Evolutionary conservation across 108 stramenopile species (phyloP), one percentile per base, ranked within the genome.

Genomic region (Mediolabrus comicus): DNA sequence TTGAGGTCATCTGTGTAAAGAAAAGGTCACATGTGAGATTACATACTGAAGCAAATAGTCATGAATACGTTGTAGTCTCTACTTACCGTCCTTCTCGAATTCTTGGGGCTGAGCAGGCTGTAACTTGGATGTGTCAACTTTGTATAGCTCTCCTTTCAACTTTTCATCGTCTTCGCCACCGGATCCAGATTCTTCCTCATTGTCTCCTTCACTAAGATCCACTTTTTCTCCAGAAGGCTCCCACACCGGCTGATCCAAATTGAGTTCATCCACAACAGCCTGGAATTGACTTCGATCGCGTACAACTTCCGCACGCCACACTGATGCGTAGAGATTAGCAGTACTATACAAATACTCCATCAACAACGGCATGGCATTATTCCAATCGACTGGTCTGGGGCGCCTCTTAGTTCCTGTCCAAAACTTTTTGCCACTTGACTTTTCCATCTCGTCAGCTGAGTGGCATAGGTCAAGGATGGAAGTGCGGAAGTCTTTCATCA

Each of bases 381-480:
- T 80, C 69, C 92, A 94, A 55, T 72, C 73, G 36, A 89, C 49
- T 5, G 91, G 83, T 10, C 75, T 68, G 25, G 93, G 93, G 31
- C 90, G 86, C 19, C 85, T 80, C 80, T 94, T 84, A 2, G 90
- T 86, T n/a, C 88, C 91, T n/a, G 86, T 80, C 89, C 89, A 87
- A 69, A 92, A 92, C 3, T 77, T 68, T 24, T 65, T 77, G n/a
- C 77, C 81, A 11, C 64, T 66, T 11, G 77, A 78, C 67, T 78
- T 82, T 67, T 81, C 80, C 75, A 81, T 81, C 69, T 72, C 71
- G 38, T 72, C 65, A 36, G 80, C 80, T 16, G 80, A 76, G 36
- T 77, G 66, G 35, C 75, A 77, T 49, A 81, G 57, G 34, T 81
- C 64, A 10, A 81, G 61, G 46, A 81, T 67, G 12, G 75, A 81